Base-by-base conservation (phyloP, 768 basidiomycete genomes). In the Calocybe gangraenosa region DNA sequence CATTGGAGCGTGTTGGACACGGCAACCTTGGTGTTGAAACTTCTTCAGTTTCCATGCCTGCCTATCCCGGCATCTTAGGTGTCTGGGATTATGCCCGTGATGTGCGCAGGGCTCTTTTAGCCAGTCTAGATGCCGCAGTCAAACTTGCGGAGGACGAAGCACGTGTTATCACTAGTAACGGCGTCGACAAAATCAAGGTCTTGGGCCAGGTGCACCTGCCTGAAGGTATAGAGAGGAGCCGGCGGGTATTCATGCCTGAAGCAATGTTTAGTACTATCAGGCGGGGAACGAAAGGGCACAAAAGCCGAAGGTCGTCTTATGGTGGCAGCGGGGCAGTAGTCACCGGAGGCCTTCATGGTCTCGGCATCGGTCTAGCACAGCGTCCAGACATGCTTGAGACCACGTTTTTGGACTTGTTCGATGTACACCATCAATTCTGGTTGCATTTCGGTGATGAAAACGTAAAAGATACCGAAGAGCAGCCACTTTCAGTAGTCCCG, bases 221-320 rank as follows among this genome's bases (percentile, higher is more conserved):
- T 1, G 75, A 75, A 40, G 86, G 83, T 46, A 90, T 92, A 18
- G 91, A 92, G 61, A 74, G 90, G 32, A 81, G 80, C 39, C 76
- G 81, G 45, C 75, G 91, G 20, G 81, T 95, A 10, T 99, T 99
- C 73, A 82, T 90, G 70, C 91, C 95, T n/a, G 87, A 95, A 60
- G 95, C 92, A 11, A 98, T 99, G 96, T 99, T 98, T 69, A 80
- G 79, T 44, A 65, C 75, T 34, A 63, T 74, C 42, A 64, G 74
- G 49, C 74, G 66, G 46, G 66, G 67, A 3, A 68, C 68, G 22
- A 72, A 62, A 37, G 67, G 69, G 33, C 47, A 53, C 37, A 73
- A 71, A 63, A 65, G 55, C 47, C 47, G 62, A 34, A 58, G 68
- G 44, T 64, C 71, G 41, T 60, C 55, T 30, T 58, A 52, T n/a